These are phyloP conservation scores for Beta vulgaris DNA, from an alignment of 148 eudicot species.

Conservation along the genomic window DNA sequence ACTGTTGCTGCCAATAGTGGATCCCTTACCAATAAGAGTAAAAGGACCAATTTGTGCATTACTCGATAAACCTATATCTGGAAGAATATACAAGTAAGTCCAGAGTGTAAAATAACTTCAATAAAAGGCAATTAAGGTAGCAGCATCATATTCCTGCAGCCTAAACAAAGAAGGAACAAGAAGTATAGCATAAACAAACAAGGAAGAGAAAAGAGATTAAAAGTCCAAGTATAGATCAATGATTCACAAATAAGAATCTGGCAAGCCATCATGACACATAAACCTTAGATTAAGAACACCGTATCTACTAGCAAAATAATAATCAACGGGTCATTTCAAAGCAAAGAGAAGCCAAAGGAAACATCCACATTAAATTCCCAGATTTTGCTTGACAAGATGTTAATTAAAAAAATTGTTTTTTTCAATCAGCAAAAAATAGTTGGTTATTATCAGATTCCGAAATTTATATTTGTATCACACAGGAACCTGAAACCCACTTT, in stretches of 20 bases:
- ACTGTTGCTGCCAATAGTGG: conserved; percentile 56
- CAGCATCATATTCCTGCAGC: neutral
- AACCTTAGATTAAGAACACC: neutral
- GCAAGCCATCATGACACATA: neutral
- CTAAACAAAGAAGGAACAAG: neutral
- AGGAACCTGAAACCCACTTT: neutral
- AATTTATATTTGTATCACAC: neutral
- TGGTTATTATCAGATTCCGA: neutral
- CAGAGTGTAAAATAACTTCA: neutral
- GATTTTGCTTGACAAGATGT: neutral
- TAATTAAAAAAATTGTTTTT: neutral
- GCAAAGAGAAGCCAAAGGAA: neutral
- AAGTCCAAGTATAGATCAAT: neutral
- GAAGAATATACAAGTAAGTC: conserved; percentile 9
- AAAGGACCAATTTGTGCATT: conserved; percentile 82
- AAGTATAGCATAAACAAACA: neutral
- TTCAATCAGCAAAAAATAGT: neutral
- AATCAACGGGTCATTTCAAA: neutral
- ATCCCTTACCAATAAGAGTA: conserved; percentile 73
- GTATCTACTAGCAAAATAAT: neutral
- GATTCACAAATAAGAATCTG: neutral
- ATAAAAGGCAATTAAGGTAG: neutral
- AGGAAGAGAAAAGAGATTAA: neutral
- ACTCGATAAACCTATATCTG: conserved; percentile 63
- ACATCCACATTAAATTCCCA: neutral